Conservation (phyloP, 805 yeast species). For the Schwanniomyces sp. region DNA sequence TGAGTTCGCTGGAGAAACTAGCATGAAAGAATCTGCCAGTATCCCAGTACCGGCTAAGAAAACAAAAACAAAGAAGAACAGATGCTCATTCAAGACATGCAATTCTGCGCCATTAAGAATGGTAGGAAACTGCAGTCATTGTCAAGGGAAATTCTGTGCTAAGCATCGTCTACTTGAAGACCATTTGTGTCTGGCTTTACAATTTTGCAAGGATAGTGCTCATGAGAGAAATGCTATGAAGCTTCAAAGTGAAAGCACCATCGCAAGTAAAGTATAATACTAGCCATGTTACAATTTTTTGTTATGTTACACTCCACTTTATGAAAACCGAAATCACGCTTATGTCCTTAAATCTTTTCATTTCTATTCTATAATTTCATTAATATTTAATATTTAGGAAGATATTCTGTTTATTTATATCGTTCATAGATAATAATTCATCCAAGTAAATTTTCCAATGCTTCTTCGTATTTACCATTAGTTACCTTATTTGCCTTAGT, state of each 20-base stretch:
- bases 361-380: neutral
- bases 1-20: constrained; percentile 8
- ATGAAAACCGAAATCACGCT: neutral
- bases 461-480: constrained; percentile 69
- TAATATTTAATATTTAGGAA: neutral
- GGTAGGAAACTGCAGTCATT: constrained; percentile 83
- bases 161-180: constrained; percentile 85
- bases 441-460: constrained; percentile 51
- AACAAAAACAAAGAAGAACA: constrained; percentile 38
- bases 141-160: constrained; percentile 83
- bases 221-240: constrained; percentile 84
- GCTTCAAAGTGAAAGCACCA: constrained; percentile 83
- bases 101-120: constrained; percentile 60
- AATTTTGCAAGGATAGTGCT: constrained; percentile 75
- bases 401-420: neutral
- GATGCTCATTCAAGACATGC: constrained; percentile 59
- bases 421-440: constrained; percentile 1
- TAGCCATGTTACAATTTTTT: neutral
- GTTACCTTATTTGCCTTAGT: constrained; percentile 76
- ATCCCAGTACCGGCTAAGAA: constrained; percentile 19
- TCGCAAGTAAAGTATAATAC: constrained; percentile 60
- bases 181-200: constrained; percentile 77
- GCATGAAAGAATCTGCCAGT: constrained; percentile 1
- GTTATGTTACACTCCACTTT: neutral
- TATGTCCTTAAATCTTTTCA: neutral